Evolutionary conservation across 75 land plant species (phyloP).

Genomic region (Selaginella moellendorffii): DNA sequence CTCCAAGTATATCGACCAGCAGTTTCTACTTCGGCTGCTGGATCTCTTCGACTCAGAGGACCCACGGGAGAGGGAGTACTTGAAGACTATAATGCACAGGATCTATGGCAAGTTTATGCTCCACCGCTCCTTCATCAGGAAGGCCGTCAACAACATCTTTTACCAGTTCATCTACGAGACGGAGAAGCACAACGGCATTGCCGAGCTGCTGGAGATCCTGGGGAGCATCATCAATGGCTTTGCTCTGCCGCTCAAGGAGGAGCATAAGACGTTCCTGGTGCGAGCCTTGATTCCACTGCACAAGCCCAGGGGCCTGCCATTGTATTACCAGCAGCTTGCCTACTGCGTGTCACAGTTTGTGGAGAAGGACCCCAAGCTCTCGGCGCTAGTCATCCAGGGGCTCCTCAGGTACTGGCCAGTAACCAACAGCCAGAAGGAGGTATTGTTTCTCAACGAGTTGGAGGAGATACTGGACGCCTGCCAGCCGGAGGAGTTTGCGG

Average conservation of each 20-base stretch:
- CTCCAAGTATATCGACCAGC: conserved; percentile 13
- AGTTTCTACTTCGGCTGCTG: conserved; percentile 29
- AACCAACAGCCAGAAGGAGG: conserved; percentile 45
- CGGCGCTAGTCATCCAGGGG: conserved; percentile 28
- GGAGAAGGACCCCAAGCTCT: conserved; percentile 39
- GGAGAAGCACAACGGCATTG: conserved; percentile 29
- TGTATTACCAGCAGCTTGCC: conserved; percentile 31
- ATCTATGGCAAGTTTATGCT: conserved; percentile 36
- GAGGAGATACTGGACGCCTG: conserved; percentile 44
- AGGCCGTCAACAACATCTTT: conserved; percentile 34
- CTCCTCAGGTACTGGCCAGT: conserved; percentile 43
- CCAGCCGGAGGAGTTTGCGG: no score
- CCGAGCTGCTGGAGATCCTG: no score
- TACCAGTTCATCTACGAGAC: conserved; percentile 24
- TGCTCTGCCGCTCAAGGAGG: conserved; percentile 46
- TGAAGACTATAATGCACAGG: conserved; percentile 38
- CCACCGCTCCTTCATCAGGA: conserved; percentile 42
- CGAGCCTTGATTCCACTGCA: conserved; percentile 44
- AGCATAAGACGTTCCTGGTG: conserved; percentile 34
- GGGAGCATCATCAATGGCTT: no score
- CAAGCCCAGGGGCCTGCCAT: conserved; percentile 31
- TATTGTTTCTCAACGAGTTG: conserved; percentile 36
- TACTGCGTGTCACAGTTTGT: conserved; percentile 56
- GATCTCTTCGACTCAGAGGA: conserved; percentile 53
- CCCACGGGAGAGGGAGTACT: conserved; percentile 32